Conservation (phyloP, 345 rosid species). For the Bretschneidera sinensis region DNA sequence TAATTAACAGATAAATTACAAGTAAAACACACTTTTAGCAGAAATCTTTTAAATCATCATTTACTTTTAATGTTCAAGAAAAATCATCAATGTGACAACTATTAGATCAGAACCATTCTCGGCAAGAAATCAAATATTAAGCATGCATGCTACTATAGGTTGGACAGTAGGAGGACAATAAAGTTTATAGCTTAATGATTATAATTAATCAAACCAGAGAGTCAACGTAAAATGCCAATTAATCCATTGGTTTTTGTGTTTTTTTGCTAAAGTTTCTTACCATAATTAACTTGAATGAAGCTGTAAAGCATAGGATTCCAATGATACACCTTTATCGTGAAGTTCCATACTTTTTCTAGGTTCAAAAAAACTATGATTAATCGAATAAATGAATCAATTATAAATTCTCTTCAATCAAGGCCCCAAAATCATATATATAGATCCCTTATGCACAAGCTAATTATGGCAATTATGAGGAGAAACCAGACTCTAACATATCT, state of each 20-base stretch:
- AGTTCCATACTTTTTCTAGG: constrained; percentile 1
- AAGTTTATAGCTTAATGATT: constrained; percentile 6
- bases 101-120: too few species aligned
- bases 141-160: too few species aligned
- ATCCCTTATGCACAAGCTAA: too few species aligned
- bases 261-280: background rate
- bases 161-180: constrained; percentile 6
- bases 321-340: too few species aligned
- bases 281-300: constrained; percentile 5
- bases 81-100: too few species aligned
- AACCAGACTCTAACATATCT: background rate
- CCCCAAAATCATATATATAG: background rate
- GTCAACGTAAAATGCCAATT: too few species aligned
- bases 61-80: too few species aligned
- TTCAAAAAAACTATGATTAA: constrained; percentile 25
- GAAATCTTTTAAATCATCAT: too few species aligned
- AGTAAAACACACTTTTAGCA: too few species aligned
- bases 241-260: too few species aligned
- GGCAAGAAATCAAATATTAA: too few species aligned
- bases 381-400: background rate
- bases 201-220: background rate
- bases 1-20: too few species aligned
- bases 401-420: constrained; percentile 4
- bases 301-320: constrained; percentile 31
- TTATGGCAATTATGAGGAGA: constrained; percentile 14